Percentiles rank a stretch among this genome's conserved stretches.
These are phyloP conservation scores for Acorus gramineus DNA, from an alignment of 106 monocot species.

Conservation along the genomic window DNA sequence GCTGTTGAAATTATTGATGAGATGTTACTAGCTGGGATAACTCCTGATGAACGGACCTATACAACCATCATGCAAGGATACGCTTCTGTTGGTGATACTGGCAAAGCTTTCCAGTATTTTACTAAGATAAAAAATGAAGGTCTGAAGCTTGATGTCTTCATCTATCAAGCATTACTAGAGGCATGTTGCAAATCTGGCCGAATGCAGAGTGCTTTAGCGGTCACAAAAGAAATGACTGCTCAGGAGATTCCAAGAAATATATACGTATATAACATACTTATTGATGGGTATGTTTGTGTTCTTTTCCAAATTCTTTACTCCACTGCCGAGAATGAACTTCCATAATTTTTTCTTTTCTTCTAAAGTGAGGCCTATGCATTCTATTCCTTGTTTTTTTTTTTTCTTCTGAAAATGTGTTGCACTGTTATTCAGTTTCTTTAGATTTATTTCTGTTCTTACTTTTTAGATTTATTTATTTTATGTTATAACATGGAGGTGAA, in stretches of 20 bases:
- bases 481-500: too few species aligned
- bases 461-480: too few species aligned
- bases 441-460: too few species aligned
- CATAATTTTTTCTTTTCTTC: too few species aligned
- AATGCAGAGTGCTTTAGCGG: slow-evolving; percentile 96
- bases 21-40: slow-evolving; percentile 64
- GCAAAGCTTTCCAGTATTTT: slow-evolving; percentile 94
- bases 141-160: slow-evolving; percentile 78
- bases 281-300: slow-evolving; percentile 70
- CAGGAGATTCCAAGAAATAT: slow-evolving; percentile 69
- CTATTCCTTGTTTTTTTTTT: too few species aligned
- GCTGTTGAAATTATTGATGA: slow-evolving; percentile 67
- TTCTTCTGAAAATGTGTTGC: too few species aligned
- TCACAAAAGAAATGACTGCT: slow-evolving; percentile 78
- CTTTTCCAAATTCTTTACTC: not conserved
- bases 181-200: slow-evolving; percentile 97
- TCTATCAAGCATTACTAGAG: slow-evolving; percentile 87
- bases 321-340: too few species aligned
- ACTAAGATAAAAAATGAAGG: slow-evolving; percentile 88
- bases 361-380: too few species aligned
- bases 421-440: too few species aligned
- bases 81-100: slow-evolving; percentile 77
- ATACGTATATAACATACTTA: slow-evolving; percentile 90
- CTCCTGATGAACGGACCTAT: slow-evolving; percentile 75
- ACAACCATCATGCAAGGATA: slow-evolving; percentile 94